Conservation (phyloP, 2,329 filamentous ascomycete species). For the Thyridium curvatum region DNA sequence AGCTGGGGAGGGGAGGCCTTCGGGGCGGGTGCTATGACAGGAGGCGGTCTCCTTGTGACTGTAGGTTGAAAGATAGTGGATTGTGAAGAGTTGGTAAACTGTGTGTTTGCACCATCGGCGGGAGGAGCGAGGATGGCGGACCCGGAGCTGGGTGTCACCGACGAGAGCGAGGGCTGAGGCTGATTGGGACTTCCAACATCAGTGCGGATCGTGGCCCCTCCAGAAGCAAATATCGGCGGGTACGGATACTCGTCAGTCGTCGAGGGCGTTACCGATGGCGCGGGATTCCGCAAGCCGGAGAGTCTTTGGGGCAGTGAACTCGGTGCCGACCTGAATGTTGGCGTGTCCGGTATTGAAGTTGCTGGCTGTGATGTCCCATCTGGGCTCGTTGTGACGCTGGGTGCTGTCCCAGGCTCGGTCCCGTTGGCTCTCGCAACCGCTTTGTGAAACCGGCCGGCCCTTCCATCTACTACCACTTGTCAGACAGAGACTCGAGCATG, state of each 20-base stretch:
- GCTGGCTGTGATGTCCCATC: not conserved
- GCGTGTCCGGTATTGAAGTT: not conserved
- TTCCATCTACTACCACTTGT: too few species aligned
- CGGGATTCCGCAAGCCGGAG: not conserved
- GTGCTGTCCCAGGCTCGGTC: too few species aligned
- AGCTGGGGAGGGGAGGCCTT: too few species aligned
- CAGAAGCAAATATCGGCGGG: not conserved
- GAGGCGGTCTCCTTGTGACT: not conserved
- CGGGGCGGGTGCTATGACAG: too few species aligned
- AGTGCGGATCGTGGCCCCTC: not conserved
- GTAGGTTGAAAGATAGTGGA: not conserved
- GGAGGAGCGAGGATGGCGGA: not conserved
- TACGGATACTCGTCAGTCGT: constrained; percentile 1
- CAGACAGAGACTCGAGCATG: too few species aligned
- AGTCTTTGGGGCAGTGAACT: not conserved
- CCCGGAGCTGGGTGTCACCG: not conserved
- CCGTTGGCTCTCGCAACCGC: too few species aligned
- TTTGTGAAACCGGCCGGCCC: too few species aligned
- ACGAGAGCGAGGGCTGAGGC: not conserved
- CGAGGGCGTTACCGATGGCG: not conserved
- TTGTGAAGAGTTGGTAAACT: not conserved
- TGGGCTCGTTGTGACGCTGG: too few species aligned
- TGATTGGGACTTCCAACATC: not conserved
- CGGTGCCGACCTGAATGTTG: not conserved
- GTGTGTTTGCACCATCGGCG: not conserved